Base-by-base conservation (phyloP, 805 yeast genomes). In the Starmerella powellii region DNA sequence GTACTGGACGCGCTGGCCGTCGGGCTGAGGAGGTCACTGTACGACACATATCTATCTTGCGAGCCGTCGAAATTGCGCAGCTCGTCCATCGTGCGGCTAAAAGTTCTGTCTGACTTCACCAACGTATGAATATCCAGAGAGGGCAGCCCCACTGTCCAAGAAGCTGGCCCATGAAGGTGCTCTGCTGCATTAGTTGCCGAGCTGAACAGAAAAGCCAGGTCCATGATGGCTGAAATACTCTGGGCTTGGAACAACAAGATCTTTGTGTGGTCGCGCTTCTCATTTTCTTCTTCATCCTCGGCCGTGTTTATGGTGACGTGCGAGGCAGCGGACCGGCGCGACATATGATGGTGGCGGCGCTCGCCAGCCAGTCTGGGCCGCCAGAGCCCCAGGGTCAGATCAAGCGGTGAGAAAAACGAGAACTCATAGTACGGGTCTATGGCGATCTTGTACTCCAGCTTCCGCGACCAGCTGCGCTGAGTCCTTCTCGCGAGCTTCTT, bases 351-450 rank as follows among this genome's bases (percentile, higher is more conserved):
- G 11, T 23, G 21, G 29, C 27, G 28, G 17, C 6, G 23, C 8
- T 18, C 27, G n/a, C 37, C 27, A 6, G 19, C 13, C 8, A 21
- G 32, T 28, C 20, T 33, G 15, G 52, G 50, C n/a, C 38, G 32
- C 67, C 67, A 65, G 4, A 83, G 55, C 12, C 74, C 71, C 11
- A 87, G 65, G 1, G 91, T 71, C 53, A 82, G 78, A 54, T 87
- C 96, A 27, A 78, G 58, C 0, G 71, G 58, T 34, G 78, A 82
- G 54, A 78, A 82, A 31, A 84, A 66, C 19, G 62, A 66, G 1
- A 80, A 73, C 1, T 57, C 45, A 31, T 66, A 65, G 8, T 48
- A 29, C 3, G 45, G 48, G 40, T 45, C 46, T 15, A 61, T 34
- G 6, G 39, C 40, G 31, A 60, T 40, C 33, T 52, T 55, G 40